phyloP scores from a whole-genome alignment of 352 stramenopile genomes.

The Saprolegnia parasitica region DNA sequence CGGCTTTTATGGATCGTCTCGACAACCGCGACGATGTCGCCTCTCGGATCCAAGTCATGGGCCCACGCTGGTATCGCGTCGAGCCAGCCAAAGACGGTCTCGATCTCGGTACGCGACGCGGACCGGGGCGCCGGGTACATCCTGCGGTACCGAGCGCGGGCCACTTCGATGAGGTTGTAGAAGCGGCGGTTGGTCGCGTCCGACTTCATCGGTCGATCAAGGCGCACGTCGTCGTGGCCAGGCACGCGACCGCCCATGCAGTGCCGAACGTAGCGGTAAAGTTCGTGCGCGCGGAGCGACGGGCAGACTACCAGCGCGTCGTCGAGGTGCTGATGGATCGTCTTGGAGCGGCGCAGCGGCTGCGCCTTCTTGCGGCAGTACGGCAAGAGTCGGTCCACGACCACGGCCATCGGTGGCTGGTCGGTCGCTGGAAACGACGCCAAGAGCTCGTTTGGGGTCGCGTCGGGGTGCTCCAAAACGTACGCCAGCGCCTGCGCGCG shows the following conservation, averaged over 20 bases:
- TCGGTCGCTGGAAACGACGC: neutral
- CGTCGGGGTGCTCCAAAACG: neutral
- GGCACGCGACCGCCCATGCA: neutral
- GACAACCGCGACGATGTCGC: neutral
- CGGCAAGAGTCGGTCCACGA: neutral
- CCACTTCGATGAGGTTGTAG: neutral
- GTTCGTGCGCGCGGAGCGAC: neutral
- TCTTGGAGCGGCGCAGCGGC: neutral
- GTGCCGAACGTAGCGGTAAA: neutral
- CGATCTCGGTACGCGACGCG: too few species aligned
- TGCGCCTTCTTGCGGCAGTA: too few species aligned
- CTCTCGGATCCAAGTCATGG: neutral
- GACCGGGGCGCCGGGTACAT: neutral
- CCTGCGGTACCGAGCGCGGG: neutral
- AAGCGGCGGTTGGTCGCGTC: neutral
- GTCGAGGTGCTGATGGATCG: neutral
- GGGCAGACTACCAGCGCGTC: neutral
- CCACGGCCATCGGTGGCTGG: neutral
- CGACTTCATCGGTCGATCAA: neutral
- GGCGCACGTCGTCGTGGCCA: neutral
- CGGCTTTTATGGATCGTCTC: neutral
- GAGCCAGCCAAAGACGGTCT: neutral
- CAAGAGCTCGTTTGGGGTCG: neutral
- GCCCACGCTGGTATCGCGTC: neutral
- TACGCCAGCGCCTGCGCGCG: neutral